A percentile compares a stretch with the other conserved stretches of the same genome.
These are phyloP conservation scores for Artemisia argyi DNA, from an alignment of 129 eudicot genomes.

Conservation along the genomic window DNA sequence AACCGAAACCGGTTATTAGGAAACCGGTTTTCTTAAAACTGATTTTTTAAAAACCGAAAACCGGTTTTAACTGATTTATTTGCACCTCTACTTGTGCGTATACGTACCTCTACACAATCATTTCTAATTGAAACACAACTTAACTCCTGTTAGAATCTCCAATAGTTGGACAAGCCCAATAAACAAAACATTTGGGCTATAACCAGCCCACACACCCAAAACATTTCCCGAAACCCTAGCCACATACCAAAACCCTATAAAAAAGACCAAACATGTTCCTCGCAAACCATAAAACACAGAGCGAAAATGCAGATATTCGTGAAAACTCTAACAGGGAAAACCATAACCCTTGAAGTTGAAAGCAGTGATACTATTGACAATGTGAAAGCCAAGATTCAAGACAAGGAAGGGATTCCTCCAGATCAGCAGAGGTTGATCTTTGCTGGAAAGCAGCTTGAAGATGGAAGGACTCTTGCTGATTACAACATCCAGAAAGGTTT, in stretches of 20 bases:
- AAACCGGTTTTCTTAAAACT: too few species aligned
- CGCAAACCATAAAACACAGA: background rate
- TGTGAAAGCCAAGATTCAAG: slow-evolving; percentile 58
- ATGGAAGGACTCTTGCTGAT: slow-evolving; percentile 53
- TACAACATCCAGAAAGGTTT: slow-evolving; percentile 60
- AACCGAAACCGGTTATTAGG: too few species aligned
- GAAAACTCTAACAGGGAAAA: slow-evolving; percentile 60
- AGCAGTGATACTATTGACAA: slow-evolving; percentile 53
- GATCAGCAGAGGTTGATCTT: slow-evolving; percentile 55
- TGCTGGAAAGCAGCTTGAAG: slow-evolving; percentile 56
- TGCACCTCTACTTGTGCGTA: too few species aligned
- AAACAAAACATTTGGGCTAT: too few species aligned
- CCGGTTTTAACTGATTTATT: too few species aligned
- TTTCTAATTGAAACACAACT: too few species aligned
- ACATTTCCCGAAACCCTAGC: background rate
- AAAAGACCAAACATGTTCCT: background rate
- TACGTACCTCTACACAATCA: too few species aligned
- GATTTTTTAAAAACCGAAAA: too few species aligned
- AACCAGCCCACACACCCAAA: background rate
- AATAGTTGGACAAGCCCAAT: too few species aligned
- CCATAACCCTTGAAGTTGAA: slow-evolving; percentile 55
- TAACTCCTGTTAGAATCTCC: too few species aligned
- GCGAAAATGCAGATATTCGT: slow-evolving; percentile 55
- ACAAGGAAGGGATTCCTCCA: slow-evolving; percentile 55
- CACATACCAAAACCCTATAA: background rate